Conservation (phyloP, 2,329 filamentous ascomycete genomes). For the Dactylellina leptospora region DNA sequence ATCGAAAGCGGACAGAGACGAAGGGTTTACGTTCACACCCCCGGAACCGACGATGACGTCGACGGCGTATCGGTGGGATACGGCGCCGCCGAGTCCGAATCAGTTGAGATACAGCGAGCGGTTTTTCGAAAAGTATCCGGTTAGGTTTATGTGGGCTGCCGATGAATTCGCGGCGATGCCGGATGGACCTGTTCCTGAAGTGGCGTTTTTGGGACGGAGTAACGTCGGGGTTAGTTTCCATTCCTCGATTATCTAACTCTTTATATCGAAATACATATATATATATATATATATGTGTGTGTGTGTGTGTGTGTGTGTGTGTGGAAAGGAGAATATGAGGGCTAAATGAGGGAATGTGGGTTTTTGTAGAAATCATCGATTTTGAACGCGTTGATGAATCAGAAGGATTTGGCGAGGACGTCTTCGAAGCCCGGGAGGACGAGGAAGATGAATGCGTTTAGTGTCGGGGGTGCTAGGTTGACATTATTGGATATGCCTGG, state of each 20-base stretch:
- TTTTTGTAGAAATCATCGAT: constrained; percentile 67
- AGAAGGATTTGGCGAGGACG: constrained; percentile 65
- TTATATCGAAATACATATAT: not conserved
- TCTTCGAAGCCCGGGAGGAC: constrained; percentile 71
- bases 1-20: constrained; percentile 36
- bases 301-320: too few species aligned
- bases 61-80: constrained; percentile 65
- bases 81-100: constrained; percentile 61
- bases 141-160: constrained; percentile 69
- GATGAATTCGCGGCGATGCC: constrained; percentile 70
- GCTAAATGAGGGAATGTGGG: not conserved
- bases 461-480: constrained; percentile 66
- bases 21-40: constrained; percentile 39
- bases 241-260: not conserved
- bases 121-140: constrained; percentile 64
- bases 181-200: constrained; percentile 60
- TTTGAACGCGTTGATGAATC: constrained; percentile 70
- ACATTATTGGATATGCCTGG: constrained; percentile 76
- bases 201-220: constrained; percentile 72
- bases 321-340: too few species aligned
- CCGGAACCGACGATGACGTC: constrained; percentile 48
- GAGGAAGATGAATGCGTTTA: constrained; percentile 73
- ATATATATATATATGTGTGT: not conserved
- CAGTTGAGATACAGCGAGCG: constrained; percentile 63
- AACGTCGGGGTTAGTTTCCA: constrained; percentile 67